These are phyloP conservation scores for Pseudogymnoascus sp. DNA, from an alignment of 2,329 filamentous ascomycete species.

Conservation along the genomic window DNA sequence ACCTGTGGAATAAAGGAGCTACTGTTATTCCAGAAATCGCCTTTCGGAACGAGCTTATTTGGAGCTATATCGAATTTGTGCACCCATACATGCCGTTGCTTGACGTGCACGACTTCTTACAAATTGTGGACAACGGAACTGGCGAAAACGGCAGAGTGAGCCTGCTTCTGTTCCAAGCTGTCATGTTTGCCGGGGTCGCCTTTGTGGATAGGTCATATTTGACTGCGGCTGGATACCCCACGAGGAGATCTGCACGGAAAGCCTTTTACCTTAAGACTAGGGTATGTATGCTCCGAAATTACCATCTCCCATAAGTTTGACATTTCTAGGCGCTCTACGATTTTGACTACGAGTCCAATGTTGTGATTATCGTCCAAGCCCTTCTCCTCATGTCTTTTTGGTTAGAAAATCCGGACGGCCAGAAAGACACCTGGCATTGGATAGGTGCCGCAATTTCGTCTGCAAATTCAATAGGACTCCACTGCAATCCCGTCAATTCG, in stretches of 20 bases:
- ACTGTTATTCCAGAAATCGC: slow-evolving; percentile 60
- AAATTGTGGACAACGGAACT: slow-evolving; percentile 53
- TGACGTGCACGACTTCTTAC: slow-evolving; percentile 53
- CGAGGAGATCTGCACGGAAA: slow-evolving; percentile 70
- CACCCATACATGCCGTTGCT: slow-evolving; percentile 86
- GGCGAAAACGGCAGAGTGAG: slow-evolving; percentile 64
- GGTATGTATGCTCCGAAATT: slow-evolving; percentile 21
- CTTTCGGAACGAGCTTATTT: slow-evolving; percentile 71
- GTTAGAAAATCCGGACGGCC: slow-evolving; percentile 90
- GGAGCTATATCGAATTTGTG: slow-evolving; percentile 77
- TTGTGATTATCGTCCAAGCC: slow-evolving; percentile 76
- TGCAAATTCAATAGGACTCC: slow-evolving; percentile 81
- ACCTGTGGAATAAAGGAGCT: slow-evolving; percentile 74
- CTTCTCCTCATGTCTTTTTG: slow-evolving; percentile 88
- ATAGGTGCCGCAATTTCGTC: slow-evolving; percentile 88
- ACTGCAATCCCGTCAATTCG: slow-evolving; percentile 68
- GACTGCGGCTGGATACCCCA: slow-evolving; percentile 65
- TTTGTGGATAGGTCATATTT: slow-evolving; percentile 74
- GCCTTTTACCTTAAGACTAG: slow-evolving; percentile 76
- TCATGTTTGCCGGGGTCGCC: slow-evolving; percentile 84
- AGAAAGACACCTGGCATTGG: slow-evolving; percentile 96
- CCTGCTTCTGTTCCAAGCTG: slow-evolving; percentile 78
- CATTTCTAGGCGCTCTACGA: slow-evolving; percentile 64
- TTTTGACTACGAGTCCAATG: slow-evolving; percentile 85
- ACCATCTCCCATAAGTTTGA: neutral